Conservation (phyloP, 148 eudicot genomes). For the Rhododendron kiyosumense region DNA sequence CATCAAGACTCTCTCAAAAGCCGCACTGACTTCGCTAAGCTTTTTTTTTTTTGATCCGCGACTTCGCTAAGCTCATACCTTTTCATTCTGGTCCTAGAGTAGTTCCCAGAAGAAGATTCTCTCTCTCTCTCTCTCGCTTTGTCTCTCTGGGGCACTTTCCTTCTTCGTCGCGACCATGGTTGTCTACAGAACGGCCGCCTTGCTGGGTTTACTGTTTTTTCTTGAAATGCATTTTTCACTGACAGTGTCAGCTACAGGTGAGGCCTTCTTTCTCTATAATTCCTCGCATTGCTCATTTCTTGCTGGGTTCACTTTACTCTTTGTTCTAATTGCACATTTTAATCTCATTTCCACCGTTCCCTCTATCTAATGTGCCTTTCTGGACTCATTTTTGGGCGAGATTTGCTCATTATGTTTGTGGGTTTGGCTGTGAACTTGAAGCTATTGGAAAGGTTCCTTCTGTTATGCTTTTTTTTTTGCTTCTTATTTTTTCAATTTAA, state of each 20-base stretch:
- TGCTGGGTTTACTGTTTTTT: constrained; percentile 15
- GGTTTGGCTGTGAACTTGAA: constrained; percentile 1
- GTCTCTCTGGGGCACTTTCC: neutral
- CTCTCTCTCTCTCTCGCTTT: neutral
- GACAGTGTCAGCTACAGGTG: constrained; percentile 21
- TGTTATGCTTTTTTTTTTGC: neutral
- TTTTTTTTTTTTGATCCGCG: too few relatives aligned
- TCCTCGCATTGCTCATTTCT: neutral
- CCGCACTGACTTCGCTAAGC: neutral
- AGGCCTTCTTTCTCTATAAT: neutral
- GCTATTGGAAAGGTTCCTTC: neutral
- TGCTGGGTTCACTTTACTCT: neutral
- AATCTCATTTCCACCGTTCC: neutral
- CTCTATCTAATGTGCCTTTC: neutral
- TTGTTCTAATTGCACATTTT: neutral
- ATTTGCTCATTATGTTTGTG: neutral
- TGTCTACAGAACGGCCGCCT: neutral
- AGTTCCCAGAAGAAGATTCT: neutral
- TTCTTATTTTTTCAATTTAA: neutral
- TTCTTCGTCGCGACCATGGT: constrained; percentile 7
- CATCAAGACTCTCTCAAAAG: neutral
- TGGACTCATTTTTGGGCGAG: neutral
- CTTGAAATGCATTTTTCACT: constrained; percentile 15
- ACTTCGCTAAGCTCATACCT: neutral
- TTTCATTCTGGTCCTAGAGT: neutral